Evolutionary conservation across 805 yeast genomes (phyloP), one percentile per base, ranked within the genome.

Genomic region (Zygosaccharomyces rouxii): DNA sequence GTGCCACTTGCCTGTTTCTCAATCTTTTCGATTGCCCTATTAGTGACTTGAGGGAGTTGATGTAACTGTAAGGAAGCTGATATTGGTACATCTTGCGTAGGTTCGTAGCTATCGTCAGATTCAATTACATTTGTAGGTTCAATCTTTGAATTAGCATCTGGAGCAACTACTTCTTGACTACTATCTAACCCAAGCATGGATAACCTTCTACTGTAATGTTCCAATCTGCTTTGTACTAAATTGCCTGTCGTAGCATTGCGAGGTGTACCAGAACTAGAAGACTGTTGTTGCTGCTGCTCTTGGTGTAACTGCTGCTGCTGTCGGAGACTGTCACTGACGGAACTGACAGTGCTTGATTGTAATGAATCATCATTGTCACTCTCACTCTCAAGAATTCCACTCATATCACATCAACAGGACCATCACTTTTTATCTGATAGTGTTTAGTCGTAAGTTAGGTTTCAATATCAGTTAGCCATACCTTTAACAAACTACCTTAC

Each of bases 361-460:
- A 46, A 38, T 6, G 57, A 52, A 18, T 48, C 50, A 19, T 53
- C 56, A 35, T 53, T 54, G 30, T 60, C 66, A 48, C 59, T 59
- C 45, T 63, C 68, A 53, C 67, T 62, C 47, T 63, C 63, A 16
- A 64, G 43, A 11, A 64, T n/a, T 31, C 59, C 52, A 42, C 68
- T 64, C 68, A 64, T 64, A 33, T 33, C 21, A 14, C 37, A 33
- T 33, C 19, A 33, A 33, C 3, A 16, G 37, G 19, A 9, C 5
- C 37, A 33, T 33, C 21, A 33, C 37, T 14, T 33, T 33, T 9
- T 9, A 33, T 16, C 14, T 16, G 37, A 16, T 11, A 33, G 16
- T 33, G 16, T 4, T 14, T 33, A 33, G 37, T 33, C 37, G 14
- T 6, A 33, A 33, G 19, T 33, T 33, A 18, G 19, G 37, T 33